phyloP scores from a whole-genome alignment of 371 early-diverging fungal genomes.

The Saksenaea oblongispora region DNA sequence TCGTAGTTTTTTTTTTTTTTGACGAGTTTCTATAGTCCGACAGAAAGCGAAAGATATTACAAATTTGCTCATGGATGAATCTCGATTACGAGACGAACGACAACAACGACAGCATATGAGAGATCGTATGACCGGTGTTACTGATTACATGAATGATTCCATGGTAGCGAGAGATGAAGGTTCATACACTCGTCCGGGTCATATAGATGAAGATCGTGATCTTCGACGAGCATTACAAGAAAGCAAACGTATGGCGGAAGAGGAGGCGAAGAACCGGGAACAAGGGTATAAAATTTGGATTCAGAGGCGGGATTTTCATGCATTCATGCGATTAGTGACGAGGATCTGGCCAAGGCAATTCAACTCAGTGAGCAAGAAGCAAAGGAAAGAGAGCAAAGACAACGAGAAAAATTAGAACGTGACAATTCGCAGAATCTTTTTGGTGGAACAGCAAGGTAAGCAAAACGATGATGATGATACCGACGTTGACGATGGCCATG shows the following conservation, averaged over 20 bases:
- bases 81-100: slow-evolving; percentile 78
- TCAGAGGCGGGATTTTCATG: background rate
- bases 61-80: slow-evolving; percentile 77
- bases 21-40: slow-evolving; percentile 64
- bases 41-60: slow-evolving; percentile 93
- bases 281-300: slow-evolving; percentile 19
- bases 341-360: slow-evolving; percentile 44
- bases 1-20: background rate
- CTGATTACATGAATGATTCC: slow-evolving; percentile 40
- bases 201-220: slow-evolving; percentile 77
- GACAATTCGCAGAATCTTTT: slow-evolving; percentile 51
- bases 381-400: slow-evolving; percentile 35
- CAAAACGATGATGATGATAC: background rate
- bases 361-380: slow-evolving; percentile 46
- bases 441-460: slow-evolving; percentile 14
- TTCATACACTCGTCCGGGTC: slow-evolving; percentile 49
- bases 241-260: slow-evolving; percentile 43
- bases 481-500: background rate
- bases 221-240: slow-evolving; percentile 85
- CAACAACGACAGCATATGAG: slow-evolving; percentile 63
- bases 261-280: slow-evolving; percentile 31
- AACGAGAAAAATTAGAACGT: slow-evolving; percentile 30
- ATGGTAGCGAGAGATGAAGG: slow-evolving; percentile 28
- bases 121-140: slow-evolving; percentile 57
- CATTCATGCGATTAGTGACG: slow-evolving; percentile 22